These are phyloP conservation scores for Calonectria hongkongensis DNA, from an alignment of 2,329 filamentous ascomycete genomes.

Conservation along the genomic window DNA sequence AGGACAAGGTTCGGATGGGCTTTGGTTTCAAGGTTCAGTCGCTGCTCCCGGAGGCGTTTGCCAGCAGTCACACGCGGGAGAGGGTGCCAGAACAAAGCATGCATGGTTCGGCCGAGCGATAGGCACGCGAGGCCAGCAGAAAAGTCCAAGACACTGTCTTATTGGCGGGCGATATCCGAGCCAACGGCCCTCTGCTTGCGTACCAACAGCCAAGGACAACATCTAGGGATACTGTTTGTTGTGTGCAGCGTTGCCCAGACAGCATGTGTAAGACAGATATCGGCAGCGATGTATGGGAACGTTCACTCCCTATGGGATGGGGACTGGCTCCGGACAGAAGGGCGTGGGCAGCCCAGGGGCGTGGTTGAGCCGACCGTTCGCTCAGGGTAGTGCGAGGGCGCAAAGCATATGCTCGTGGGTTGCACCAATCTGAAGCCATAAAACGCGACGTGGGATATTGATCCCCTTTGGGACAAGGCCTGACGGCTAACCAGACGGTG, in stretches of 20 bases:
- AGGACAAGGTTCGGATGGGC: slow-evolving; percentile 21
- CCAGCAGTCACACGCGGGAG: slow-evolving; percentile 6
- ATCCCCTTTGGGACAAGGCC: background rate
- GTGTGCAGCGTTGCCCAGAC: slow-evolving; percentile 8
- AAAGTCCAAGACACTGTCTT: slow-evolving; percentile 19
- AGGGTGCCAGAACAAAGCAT: slow-evolving; percentile 16
- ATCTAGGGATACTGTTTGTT: slow-evolving; percentile 17
- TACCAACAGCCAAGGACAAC: slow-evolving; percentile 7
- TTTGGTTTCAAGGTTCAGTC: slow-evolving; percentile 17
- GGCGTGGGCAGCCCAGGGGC: slow-evolving; percentile 1
- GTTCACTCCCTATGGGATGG: background rate
- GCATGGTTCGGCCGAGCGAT: slow-evolving; percentile 20
- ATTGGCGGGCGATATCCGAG: slow-evolving; percentile 21
- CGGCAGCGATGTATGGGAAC: background rate
- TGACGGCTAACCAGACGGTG: background rate
- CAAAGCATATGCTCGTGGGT: background rate
- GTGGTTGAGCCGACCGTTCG: slow-evolving; percentile 17
- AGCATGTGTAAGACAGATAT: background rate
- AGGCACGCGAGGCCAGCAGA: slow-evolving; percentile 21
- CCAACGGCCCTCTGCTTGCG: slow-evolving; percentile 1
- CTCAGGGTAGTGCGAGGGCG: background rate
- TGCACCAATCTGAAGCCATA: slow-evolving; percentile 11
- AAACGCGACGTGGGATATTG: slow-evolving; percentile 2
- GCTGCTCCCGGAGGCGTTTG: slow-evolving; percentile 32
- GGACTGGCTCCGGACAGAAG: background rate